Evolutionary conservation across 805 yeast species (phyloP).

Genomic region (Vanderwaltozyma yarrowii): DNA sequence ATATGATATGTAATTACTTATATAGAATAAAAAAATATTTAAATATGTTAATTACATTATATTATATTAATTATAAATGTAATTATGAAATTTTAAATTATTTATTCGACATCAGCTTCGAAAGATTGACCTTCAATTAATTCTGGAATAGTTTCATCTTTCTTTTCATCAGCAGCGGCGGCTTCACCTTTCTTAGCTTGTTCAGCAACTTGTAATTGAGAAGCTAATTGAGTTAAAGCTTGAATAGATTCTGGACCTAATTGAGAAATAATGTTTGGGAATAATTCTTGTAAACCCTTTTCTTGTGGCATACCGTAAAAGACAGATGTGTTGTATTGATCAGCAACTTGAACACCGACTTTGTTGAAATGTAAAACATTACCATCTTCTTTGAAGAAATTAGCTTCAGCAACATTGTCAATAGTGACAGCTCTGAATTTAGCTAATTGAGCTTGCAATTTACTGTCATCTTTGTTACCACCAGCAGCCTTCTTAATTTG

Average conservation of each 20-base stretch:
- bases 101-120: conserved; percentile 32
- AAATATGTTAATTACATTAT: background rate
- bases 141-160: conserved; percentile 61
- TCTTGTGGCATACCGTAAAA: conserved; percentile 93
- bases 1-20: too few relatives aligned
- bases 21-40: background rate
- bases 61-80: background rate
- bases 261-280: conserved; percentile 92
- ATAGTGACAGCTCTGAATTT: conserved; percentile 84
- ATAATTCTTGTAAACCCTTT: conserved; percentile 81
- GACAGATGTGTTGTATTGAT: conserved; percentile 83
- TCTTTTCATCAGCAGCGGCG: conserved; percentile 39
- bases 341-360: conserved; percentile 92
- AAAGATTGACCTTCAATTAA: conserved; percentile 24
- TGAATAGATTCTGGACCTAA: conserved; percentile 92
- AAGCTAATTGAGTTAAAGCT: conserved; percentile 81
- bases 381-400: conserved; percentile 94
- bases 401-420: conserved; percentile 90
- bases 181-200: conserved; percentile 39
- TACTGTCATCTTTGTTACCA: conserved; percentile 77
- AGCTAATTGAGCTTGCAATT: conserved; percentile 80
- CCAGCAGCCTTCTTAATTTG: conserved; percentile 59
- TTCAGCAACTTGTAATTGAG: conserved; percentile 62
- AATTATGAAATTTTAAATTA: conserved; percentile 2
- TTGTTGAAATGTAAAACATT: conserved; percentile 91